Conservation (phyloP, 306 rosid genomes). For the Cyclanthera cordifolia region DNA sequence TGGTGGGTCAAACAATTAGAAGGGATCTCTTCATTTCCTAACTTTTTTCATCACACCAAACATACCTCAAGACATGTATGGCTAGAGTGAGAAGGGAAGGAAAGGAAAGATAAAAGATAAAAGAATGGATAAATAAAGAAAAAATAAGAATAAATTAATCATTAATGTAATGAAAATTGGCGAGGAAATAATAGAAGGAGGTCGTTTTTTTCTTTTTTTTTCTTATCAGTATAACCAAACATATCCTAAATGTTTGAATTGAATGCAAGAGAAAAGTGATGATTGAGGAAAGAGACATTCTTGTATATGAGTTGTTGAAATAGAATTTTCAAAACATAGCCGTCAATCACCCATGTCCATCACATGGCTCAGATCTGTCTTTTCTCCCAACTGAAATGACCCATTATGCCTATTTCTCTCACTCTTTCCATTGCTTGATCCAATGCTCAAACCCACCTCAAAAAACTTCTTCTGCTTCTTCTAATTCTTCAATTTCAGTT, state of each 20-base stretch:
- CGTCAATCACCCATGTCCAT: constrained; percentile 23
- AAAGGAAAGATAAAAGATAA: no score
- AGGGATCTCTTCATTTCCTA: no score
- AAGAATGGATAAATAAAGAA: no score
- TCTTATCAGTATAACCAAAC: no score
- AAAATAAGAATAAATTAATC: no score
- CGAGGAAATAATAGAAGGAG: no score
- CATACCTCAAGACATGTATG: no score
- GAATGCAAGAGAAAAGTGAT: not conserved
- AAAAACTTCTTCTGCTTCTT: constrained; percentile 3
- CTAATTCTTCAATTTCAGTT: not conserved
- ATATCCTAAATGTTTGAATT: not conserved
- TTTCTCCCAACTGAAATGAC: constrained; percentile 18
- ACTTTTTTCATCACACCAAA: no score
- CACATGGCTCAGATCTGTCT: constrained; percentile 68
- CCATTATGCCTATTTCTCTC: not conserved
- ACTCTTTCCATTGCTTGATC: constrained; percentile 13
- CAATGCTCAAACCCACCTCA: constrained; percentile 5
- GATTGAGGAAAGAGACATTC: constrained; percentile 5
- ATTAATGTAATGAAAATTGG: no score
- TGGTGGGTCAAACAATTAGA: no score
- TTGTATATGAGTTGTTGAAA: not conserved
- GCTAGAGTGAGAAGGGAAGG: no score
- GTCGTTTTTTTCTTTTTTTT: no score
- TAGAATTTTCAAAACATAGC: constrained; percentile 5